A percentile compares a stretch with the other conserved stretches of the same genome.
These are phyloP conservation scores for Monosporozyma unispora DNA, from an alignment of 805 yeast genomes.

Conservation along the genomic window DNA sequence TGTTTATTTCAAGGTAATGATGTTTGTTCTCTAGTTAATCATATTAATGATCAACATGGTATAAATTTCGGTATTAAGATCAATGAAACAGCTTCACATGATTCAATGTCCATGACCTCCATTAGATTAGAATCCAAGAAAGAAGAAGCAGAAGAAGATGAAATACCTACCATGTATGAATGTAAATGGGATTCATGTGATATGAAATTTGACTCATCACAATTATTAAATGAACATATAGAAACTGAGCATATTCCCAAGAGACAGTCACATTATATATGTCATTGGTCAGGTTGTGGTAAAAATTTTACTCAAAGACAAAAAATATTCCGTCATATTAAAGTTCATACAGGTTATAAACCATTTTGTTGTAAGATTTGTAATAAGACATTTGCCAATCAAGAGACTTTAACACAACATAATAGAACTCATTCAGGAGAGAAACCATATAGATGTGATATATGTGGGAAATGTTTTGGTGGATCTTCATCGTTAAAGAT, in stretches of 20 bases:
- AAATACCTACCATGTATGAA: background rate
- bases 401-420: conserved; percentile 72
- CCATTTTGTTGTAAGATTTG: conserved; percentile 72
- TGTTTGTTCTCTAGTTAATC: conserved; percentile 47
- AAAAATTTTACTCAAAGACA: conserved; percentile 75
- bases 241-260: conserved; percentile 60
- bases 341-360: conserved; percentile 76
- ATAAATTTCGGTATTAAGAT: conserved; percentile 27
- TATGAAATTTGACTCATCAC: conserved; percentile 40
- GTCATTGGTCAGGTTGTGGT: conserved; percentile 74
- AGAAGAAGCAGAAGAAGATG: background rate
- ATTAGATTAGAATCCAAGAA: background rate
- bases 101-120: background rate
- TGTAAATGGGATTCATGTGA: conserved; percentile 40
- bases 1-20: conserved; percentile 54
- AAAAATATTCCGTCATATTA: conserved; percentile 76
- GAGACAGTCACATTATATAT: conserved; percentile 59
- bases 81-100: conserved; percentile 13
- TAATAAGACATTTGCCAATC: conserved; percentile 64
- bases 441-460: conserved; percentile 66
- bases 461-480: conserved; percentile 72
- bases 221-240: conserved; percentile 64
- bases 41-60: conserved; percentile 44
- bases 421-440: conserved; percentile 82
- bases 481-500: conserved; percentile 76